Conservation (phyloP, 805 yeast species). For the Candida easanensis region DNA sequence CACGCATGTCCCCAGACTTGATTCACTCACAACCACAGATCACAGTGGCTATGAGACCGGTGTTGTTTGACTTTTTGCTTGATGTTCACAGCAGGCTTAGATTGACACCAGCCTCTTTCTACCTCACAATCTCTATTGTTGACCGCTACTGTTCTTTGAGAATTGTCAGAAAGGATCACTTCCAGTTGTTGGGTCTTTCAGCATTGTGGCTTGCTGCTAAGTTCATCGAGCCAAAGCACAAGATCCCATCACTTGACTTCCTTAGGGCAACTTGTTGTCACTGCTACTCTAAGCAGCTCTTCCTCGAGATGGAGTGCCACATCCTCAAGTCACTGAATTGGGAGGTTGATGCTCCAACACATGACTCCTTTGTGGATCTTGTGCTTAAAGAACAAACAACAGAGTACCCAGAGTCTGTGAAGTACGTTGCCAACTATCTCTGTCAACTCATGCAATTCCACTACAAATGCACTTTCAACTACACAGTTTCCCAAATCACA, state of each 20-base stretch:
- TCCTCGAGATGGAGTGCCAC: conserved; percentile 68
- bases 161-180: conserved; percentile 75
- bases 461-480: conserved; percentile 52
- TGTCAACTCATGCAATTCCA: conserved; percentile 68
- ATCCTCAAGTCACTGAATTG: conserved; percentile 61
- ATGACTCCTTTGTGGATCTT: conserved; percentile 62
- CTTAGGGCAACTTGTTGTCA: conserved; percentile 56
- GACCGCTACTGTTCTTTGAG: conserved; percentile 86
- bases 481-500: conserved; percentile 43
- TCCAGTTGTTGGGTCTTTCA: conserved; percentile 82
- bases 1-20: conserved; percentile 28
- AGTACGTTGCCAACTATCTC: conserved; percentile 54
- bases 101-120: conserved; percentile 63
- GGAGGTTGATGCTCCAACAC: conserved; percentile 60
- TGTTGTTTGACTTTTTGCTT: conserved; percentile 76
- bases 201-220: conserved; percentile 90
- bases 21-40: conserved; percentile 40
- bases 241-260: conserved; percentile 52
- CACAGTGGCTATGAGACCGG: conserved; percentile 60
- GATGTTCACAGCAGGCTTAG: conserved; percentile 65
- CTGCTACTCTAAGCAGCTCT: conserved; percentile 52
- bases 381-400: conserved; percentile 35
- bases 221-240: conserved; percentile 63
- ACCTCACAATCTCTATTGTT: conserved; percentile 64
- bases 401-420: conserved; percentile 37